Evolutionary conservation across 2,329 filamentous ascomycete species (phyloP).

Genomic region (Ceratocystis colombiana): DNA sequence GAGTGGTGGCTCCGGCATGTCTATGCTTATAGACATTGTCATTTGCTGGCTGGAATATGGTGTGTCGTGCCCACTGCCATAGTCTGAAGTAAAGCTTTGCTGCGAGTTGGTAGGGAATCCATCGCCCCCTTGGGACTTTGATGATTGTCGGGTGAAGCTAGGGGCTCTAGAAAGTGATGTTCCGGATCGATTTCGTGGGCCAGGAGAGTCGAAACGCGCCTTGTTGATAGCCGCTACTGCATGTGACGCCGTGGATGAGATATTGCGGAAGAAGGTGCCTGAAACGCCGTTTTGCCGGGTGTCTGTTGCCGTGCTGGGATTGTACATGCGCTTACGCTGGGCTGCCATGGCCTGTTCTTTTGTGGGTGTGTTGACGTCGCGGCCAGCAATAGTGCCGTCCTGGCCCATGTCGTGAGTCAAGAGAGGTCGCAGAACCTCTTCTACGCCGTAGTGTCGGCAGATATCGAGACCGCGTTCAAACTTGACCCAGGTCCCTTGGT

Average conservation of each 20-base stretch:
- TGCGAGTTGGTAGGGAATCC: constrained; percentile 67
- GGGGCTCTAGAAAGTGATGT: constrained; percentile 37
- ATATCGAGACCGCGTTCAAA: constrained; percentile 88
- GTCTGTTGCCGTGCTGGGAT: constrained; percentile 51
- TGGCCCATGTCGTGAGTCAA: constrained; percentile 72
- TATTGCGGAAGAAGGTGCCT: constrained; percentile 94
- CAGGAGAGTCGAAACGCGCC: constrained; percentile 82
- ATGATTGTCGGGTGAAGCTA: constrained; percentile 61
- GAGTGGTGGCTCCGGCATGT: constrained; percentile 62
- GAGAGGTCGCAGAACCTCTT: constrained; percentile 63
- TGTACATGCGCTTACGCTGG: constrained; percentile 85
- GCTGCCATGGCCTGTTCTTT: constrained; percentile 99
- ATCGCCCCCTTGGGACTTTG: constrained; percentile 55
- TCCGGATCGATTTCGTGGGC: constrained; percentile 46
- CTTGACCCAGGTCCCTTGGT: constrained; percentile 97
- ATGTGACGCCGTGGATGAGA: constrained; percentile 83
- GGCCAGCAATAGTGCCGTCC: constrained; percentile 60
- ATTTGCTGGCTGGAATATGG: constrained; percentile 29
- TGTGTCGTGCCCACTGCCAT: constrained; percentile 39
- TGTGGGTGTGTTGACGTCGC: constrained; percentile 81
- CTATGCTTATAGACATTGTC: constrained; percentile 40
- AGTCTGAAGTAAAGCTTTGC: constrained; percentile 71
- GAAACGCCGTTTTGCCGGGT: constrained; percentile 55
- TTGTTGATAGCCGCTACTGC: constrained; percentile 96
- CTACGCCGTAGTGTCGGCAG: constrained; percentile 68